Conservation (phyloP, 1,284 basidiomycete genomes). For the Cryptococcus wingfieldii region DNA sequence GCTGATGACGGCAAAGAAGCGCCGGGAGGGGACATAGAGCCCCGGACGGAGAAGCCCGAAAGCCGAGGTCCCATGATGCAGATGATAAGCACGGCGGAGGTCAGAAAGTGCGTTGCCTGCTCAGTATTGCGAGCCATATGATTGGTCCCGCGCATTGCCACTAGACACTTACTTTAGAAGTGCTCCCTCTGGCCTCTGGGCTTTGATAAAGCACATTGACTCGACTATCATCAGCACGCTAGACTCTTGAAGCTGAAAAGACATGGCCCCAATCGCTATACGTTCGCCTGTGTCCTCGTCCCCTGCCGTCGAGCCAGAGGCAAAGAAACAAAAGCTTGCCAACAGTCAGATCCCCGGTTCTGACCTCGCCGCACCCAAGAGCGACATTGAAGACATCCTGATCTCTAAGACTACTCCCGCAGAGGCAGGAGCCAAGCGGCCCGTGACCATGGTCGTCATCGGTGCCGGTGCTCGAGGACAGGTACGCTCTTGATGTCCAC, state of each 20-base stretch:
- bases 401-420: not conserved
- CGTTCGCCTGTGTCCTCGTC: not conserved
- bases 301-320: not conserved
- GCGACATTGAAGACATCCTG: not conserved
- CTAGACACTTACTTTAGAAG: too few relatives aligned
- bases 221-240: too few relatives aligned
- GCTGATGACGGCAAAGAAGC: too few relatives aligned
- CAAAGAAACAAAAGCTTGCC: not conserved
- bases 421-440: slow-evolving; percentile 11
- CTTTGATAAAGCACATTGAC: too few relatives aligned
- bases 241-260: too few relatives aligned
- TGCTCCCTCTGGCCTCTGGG: too few relatives aligned
- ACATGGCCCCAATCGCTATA: not conserved
- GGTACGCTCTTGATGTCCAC: slow-evolving; percentile 49
- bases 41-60: not conserved
- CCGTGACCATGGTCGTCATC: slow-evolving; percentile 56
- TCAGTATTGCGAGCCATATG: not conserved
- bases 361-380: slow-evolving; percentile 1
- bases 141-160: not conserved
- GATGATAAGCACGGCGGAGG: not conserved
- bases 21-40: not conserved
- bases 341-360: not conserved
- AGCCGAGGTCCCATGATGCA: not conserved
- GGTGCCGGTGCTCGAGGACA: slow-evolving; percentile 77
- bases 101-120: not conserved